These are phyloP conservation scores for Populus deltoides DNA, from an alignment of 345 rosid genomes.

Conservation along the genomic window DNA sequence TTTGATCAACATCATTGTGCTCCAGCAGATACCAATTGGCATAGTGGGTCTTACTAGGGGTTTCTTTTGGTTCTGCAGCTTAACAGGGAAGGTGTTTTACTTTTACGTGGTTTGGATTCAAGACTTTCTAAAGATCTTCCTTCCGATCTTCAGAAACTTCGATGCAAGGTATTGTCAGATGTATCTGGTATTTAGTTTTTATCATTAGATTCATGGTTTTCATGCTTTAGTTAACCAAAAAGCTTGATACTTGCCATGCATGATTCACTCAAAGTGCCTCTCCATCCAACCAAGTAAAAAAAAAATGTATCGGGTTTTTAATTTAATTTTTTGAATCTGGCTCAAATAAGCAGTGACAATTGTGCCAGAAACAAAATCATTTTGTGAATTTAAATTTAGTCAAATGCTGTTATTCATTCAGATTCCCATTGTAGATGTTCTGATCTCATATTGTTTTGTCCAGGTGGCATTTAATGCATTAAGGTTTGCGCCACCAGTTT, in stretches of 20 bases:
- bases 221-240: not conserved
- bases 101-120: constrained; percentile 85
- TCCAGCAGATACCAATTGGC: not conserved
- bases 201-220: not conserved
- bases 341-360: too few relatives aligned
- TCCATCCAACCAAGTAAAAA: too few relatives aligned
- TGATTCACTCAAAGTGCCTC: not conserved
- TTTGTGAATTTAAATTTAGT: not conserved
- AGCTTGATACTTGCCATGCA: not conserved
- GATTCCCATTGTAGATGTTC: not conserved
- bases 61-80: constrained; percentile 49
- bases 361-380: not conserved
- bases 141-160: constrained; percentile 87
- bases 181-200: not conserved
- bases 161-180: constrained; percentile 66
- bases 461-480: constrained; percentile 89
- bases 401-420: not conserved
- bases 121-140: constrained; percentile 92
- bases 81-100: constrained; percentile 80
- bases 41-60: constrained; percentile 1
- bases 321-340: too few relatives aligned
- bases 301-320: too few relatives aligned
- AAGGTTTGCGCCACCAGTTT: constrained; percentile 59
- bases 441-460: constrained; percentile 8
- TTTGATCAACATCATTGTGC: constrained; percentile 3